Evolutionary conservation across 2,329 filamentous ascomycete genomes (phyloP).

Genomic region (Amphichorda felina): DNA sequence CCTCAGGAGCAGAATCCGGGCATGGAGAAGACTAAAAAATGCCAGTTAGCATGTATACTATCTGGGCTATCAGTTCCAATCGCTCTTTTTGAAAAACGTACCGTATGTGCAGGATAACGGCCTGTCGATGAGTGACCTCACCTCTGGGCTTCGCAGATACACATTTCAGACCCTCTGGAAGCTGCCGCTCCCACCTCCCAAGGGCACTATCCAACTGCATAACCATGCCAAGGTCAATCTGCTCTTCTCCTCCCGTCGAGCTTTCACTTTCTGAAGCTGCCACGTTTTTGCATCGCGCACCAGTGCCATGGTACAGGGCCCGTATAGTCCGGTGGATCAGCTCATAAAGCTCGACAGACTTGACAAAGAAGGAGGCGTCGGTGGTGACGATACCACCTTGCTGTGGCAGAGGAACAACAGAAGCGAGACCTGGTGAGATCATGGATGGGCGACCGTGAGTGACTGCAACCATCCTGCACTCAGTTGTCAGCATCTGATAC

Average conservation of each 20-base stretch:
- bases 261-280: neutral
- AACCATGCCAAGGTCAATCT: slow-evolving; percentile 16
- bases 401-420: slow-evolving; percentile 14
- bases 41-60: neutral
- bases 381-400: neutral
- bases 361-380: slow-evolving; percentile 18
- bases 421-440: slow-evolving; percentile 18
- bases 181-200: slow-evolving; percentile 13
- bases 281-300: slow-evolving; percentile 1
- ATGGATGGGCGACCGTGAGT: slow-evolving; percentile 22
- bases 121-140: slow-evolving; percentile 16
- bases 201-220: slow-evolving; percentile 11
- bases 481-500: slow-evolving; percentile 3
- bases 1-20: slow-evolving; percentile 18
- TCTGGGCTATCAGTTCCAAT: neutral
- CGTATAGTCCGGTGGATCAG: slow-evolving; percentile 19
- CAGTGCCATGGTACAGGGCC: slow-evolving; percentile 5
- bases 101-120: slow-evolving; percentile 20
- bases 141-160: slow-evolving; percentile 7
- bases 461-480: slow-evolving; percentile 19
- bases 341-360: slow-evolving; percentile 23
- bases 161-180: slow-evolving; percentile 14
- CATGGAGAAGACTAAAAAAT: slow-evolving; percentile 20
- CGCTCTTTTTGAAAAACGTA: slow-evolving; percentile 5
- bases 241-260: slow-evolving; percentile 3